These are phyloP conservation scores for Mucor sp. DNA, from an alignment of 371 early-diverging fungal species.

Conservation along the genomic window DNA sequence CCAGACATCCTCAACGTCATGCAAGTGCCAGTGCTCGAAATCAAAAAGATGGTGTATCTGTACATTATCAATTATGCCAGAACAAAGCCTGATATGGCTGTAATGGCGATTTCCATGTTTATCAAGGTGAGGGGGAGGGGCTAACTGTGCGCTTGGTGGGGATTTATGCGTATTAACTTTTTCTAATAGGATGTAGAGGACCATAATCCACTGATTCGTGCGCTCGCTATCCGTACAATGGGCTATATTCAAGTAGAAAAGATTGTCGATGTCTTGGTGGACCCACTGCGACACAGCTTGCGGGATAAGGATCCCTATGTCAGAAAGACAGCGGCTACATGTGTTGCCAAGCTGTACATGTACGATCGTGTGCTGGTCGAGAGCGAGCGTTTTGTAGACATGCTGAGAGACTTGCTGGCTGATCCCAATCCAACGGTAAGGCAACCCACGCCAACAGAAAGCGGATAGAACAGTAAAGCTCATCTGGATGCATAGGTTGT, in stretches of 20 bases:
- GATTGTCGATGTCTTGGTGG: slow-evolving; percentile 79
- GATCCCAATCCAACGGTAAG: slow-evolving; percentile 95
- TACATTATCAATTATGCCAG: slow-evolving; percentile 88
- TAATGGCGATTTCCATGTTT: slow-evolving; percentile 77
- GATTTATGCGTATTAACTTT: too few species aligned
- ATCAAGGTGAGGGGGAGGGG: slow-evolving; percentile 57
- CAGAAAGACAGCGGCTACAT: slow-evolving; percentile 94
- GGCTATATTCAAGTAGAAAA: slow-evolving; percentile 92
- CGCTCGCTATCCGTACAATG: slow-evolving; percentile 94
- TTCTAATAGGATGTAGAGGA: slow-evolving; percentile 70
- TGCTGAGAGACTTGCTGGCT: slow-evolving; percentile 84
- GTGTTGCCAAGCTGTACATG: slow-evolving; percentile 84
- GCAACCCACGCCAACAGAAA: neutral
- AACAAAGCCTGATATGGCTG: slow-evolving; percentile 88
- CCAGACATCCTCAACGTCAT: slow-evolving; percentile 61
- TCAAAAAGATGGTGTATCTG: slow-evolving; percentile 94
- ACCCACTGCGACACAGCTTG: slow-evolving; percentile 74
- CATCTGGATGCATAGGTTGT: slow-evolving; percentile 68
- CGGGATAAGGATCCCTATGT: slow-evolving; percentile 89
- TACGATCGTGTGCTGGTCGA: slow-evolving; percentile 65
- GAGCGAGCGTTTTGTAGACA: slow-evolving; percentile 81
- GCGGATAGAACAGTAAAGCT: neutral
- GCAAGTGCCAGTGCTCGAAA: slow-evolving; percentile 55
- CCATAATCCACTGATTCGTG: slow-evolving; percentile 90
- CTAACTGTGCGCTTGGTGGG: too few species aligned